These are phyloP conservation scores for Podospora australis DNA, from an alignment of 495 filamentous ascomycete genomes.

Conservation along the genomic window DNA sequence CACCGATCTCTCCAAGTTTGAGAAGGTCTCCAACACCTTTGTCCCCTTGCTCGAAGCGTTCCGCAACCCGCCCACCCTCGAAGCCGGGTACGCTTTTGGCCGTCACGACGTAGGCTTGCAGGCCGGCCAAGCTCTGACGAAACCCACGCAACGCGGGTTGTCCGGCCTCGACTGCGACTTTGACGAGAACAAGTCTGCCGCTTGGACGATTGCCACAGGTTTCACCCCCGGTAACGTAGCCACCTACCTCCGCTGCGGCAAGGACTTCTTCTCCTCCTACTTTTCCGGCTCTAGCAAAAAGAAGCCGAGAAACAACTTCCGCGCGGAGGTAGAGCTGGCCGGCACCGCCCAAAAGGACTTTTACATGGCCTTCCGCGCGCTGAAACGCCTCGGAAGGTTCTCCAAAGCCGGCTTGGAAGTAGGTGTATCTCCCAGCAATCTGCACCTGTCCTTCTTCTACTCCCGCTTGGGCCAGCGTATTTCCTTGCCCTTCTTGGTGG, in stretches of 20 bases:
- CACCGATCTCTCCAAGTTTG: constrained; percentile 15
- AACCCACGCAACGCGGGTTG: constrained; percentile 13
- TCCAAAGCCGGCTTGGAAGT: constrained; percentile 23
- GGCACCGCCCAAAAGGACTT: constrained; percentile 16
- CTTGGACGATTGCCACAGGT: constrained; percentile 21
- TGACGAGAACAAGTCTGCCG: constrained; percentile 6
- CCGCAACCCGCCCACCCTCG: constrained; percentile 18
- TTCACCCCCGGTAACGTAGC: constrained; percentile 11
- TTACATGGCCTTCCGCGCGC: constrained; percentile 19
- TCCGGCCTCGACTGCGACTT: constrained; percentile 16
- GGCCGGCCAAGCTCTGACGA: constrained; percentile 16
- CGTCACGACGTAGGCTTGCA: constrained; percentile 16
- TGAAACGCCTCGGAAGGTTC: constrained; percentile 19
- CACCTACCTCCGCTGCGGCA: constrained; percentile 21
- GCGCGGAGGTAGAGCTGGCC: constrained; percentile 21
- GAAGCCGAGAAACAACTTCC: constrained; percentile 1
- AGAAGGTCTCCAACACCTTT: constrained; percentile 5
- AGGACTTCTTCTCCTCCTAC: constrained; percentile 15
- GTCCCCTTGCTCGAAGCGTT: constrained; percentile 7
- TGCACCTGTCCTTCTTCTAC: constrained; percentile 30
- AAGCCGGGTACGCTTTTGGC: constrained; percentile 21
- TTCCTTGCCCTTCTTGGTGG: constrained; percentile 25
- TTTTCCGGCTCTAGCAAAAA: not conserved
- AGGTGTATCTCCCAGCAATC: constrained; percentile 18
- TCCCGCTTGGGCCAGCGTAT: constrained; percentile 32